Percentiles rank a stretch among this genome's conserved stretches.
These are phyloP conservation scores for Ceratocystis cacaofunesta DNA, from an alignment of 2,329 filamentous ascomycete species.

Conservation along the genomic window DNA sequence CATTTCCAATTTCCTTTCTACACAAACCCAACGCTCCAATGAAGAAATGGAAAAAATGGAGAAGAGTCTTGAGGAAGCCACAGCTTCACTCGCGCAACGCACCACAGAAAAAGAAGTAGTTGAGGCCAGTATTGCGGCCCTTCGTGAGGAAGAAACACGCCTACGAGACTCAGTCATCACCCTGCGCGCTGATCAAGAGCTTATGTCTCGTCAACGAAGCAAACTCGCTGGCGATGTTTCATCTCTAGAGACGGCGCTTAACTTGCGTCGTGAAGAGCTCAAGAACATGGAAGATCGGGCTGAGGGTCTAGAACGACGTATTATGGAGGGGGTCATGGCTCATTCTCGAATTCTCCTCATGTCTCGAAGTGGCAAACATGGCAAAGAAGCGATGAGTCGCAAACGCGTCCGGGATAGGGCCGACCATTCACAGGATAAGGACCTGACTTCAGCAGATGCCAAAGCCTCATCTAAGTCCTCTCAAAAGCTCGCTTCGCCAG, in stretches of 20 bases:
- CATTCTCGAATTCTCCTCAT: constrained; percentile 86
- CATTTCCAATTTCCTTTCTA: constrained; percentile 65
- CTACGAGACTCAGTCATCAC: constrained; percentile 40
- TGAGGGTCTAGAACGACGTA: constrained; percentile 76
- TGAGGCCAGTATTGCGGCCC: constrained; percentile 37
- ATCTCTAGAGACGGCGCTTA: constrained; percentile 76
- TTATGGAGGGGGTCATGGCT: constrained; percentile 89
- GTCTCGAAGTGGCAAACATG: constrained; percentile 41
- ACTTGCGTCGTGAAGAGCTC: constrained; percentile 79
- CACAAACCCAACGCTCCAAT: constrained; percentile 58
- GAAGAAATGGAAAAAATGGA: constrained; percentile 68
- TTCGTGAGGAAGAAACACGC: constrained; percentile 38
- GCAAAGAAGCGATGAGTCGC: constrained; percentile 42
- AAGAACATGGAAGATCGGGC: constrained; percentile 80
- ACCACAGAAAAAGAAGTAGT: constrained; percentile 49
- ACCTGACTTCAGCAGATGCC: constrained; percentile 16
- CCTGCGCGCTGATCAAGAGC: constrained; percentile 56
- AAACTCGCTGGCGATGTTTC: constrained; percentile 74
- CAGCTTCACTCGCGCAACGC: constrained; percentile 64
- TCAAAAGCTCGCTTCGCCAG: constrained; percentile 22
- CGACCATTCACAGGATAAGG: constrained; percentile 12
- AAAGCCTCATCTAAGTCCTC: constrained; percentile 7
- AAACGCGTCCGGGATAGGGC: constrained; percentile 33
- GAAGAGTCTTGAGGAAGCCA: constrained; percentile 65
- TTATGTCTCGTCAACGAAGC: constrained; percentile 61